These are phyloP conservation scores for Trichoderma parareesei DNA, from an alignment of 495 filamentous ascomycete genomes.

Conservation along the genomic window DNA sequence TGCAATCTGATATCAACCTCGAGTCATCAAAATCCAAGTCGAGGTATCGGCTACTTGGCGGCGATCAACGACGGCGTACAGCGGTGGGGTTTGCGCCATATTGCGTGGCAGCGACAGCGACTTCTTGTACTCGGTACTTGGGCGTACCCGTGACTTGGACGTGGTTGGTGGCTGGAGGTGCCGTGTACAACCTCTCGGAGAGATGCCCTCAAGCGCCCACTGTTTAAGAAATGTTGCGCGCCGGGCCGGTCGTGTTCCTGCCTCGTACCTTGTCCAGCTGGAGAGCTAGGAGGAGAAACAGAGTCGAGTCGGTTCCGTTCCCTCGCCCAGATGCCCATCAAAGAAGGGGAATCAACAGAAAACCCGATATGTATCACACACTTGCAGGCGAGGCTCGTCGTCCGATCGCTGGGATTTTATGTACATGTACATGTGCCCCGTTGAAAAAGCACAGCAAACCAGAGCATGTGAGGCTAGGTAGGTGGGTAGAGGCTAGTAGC, in stretches of 20 bases:
- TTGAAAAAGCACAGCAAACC: too few species aligned
- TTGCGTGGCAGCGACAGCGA: background rate
- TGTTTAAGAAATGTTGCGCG: background rate
- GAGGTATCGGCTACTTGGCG: background rate
- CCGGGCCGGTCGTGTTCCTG: constrained; percentile 5
- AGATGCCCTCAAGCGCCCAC: too few species aligned
- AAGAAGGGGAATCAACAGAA: background rate
- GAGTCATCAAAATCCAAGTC: background rate
- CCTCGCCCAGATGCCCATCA: background rate
- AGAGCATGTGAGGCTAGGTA: background rate
- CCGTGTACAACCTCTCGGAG: too few species aligned
- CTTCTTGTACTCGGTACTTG: background rate
- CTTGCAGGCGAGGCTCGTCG: constrained; percentile 1
- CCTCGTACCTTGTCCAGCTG: background rate
- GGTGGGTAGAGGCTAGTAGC: too few species aligned
- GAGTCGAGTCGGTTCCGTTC: constrained; percentile 4
- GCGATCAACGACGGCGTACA: background rate
- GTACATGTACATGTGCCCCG: background rate
- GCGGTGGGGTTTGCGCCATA: constrained; percentile 6
- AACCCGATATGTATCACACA: constrained; percentile 2
- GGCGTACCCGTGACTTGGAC: too few species aligned
- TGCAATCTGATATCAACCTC: background rate
- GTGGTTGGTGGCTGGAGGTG: too few species aligned
- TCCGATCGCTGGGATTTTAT: background rate
- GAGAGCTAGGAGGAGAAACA: background rate